A percentile compares a stretch with the other conserved stretches of the same genome.
Evolutionary conservation across 495 filamentous ascomycete species (phyloP).

Genomic region (Hamigera avellanea): DNA sequence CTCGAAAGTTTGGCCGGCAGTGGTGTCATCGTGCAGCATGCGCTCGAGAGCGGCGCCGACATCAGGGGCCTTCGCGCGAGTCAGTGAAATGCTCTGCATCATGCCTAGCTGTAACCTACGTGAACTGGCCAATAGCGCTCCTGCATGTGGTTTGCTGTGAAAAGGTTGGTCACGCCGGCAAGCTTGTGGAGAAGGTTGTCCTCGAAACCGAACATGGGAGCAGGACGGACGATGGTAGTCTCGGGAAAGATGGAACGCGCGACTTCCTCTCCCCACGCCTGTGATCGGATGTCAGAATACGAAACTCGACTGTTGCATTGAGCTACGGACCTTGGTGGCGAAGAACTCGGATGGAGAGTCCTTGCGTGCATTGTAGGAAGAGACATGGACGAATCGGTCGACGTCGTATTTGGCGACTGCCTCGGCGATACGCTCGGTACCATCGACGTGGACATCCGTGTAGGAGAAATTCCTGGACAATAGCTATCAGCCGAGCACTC

Average conservation of each 20-base stretch:
- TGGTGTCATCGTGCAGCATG: slow-evolving; percentile 84
- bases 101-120: slow-evolving; percentile 40
- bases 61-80: slow-evolving; percentile 56
- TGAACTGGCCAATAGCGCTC: slow-evolving; percentile 88
- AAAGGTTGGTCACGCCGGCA: slow-evolving; percentile 62
- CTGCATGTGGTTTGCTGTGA: slow-evolving; percentile 87
- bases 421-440: slow-evolving; percentile 87
- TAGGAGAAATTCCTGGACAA: slow-evolving; percentile 73
- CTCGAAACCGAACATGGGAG: slow-evolving; percentile 90
- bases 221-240: slow-evolving; percentile 92
- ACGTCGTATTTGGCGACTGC: slow-evolving; percentile 97
- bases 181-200: slow-evolving; percentile 83
- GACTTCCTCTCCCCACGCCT: slow-evolving; percentile 72
- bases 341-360: slow-evolving; percentile 79
- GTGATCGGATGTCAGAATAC: slow-evolving; percentile 9
- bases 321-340: slow-evolving; percentile 61
- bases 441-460: slow-evolving; percentile 88
- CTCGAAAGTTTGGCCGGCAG: slow-evolving; percentile 83
- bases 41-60: slow-evolving; percentile 76
- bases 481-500: slow-evolving; percentile 14
- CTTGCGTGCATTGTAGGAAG: slow-evolving; percentile 79
- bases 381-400: slow-evolving; percentile 94
- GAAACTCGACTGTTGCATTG: neutral
- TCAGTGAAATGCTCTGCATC: slow-evolving; percentile 6
- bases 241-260: slow-evolving; percentile 90